Base-by-base conservation (phyloP, 148 eudicot species). In the Chenopodium berlandieri region DNA sequence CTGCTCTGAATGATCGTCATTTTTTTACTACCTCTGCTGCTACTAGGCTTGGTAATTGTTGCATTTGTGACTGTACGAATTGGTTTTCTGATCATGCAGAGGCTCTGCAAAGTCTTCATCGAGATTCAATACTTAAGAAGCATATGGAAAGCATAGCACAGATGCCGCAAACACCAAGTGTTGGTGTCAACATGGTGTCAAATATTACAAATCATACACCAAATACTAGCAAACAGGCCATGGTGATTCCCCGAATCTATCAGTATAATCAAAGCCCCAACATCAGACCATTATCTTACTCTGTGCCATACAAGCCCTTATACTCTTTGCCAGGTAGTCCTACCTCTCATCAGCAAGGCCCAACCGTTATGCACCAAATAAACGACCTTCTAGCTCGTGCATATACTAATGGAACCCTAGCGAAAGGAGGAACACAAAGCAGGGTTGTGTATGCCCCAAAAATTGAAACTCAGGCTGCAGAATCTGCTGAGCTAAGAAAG, bases 31-130 rank as follows among this genome's bases (percentile, higher is more conserved):
- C 44, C 44, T 5, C 44, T 5, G 7, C 44, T 37, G 44, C 44
- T 6, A 40, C 44, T 56, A 17, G 62, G 62, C 17, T 17, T 56
- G 62, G 56, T 10, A 12, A 10, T 56, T 1, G 19, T 5, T 32
- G 73, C 34, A 16, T 69, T 13, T 6, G 19, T 9, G 25, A 69
- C 47, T 0, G 11, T 69, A 69, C 19, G 6, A 9, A n/a, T 60
- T 0, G 31, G 0, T 22, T 14, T 60, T 40, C 4, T 65, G 4
- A 44, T 46, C 44, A 2, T 70, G 82, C 67, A 90, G 92, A 88
- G 87, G 68, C 86, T 40, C 82, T 88, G 77, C 81, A n/a, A 52
- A 79, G 46, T 16, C 80, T 81, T 82, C 71, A 30, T 58, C 65
- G 60, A 56, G 64, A 81, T 46, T 56, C 76, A 47, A 80, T 47